Evolutionary conservation across 2,329 filamentous ascomycete genomes (phyloP), one percentile per base, ranked within the genome.

Genomic region (Alternaria arborescens): DNA sequence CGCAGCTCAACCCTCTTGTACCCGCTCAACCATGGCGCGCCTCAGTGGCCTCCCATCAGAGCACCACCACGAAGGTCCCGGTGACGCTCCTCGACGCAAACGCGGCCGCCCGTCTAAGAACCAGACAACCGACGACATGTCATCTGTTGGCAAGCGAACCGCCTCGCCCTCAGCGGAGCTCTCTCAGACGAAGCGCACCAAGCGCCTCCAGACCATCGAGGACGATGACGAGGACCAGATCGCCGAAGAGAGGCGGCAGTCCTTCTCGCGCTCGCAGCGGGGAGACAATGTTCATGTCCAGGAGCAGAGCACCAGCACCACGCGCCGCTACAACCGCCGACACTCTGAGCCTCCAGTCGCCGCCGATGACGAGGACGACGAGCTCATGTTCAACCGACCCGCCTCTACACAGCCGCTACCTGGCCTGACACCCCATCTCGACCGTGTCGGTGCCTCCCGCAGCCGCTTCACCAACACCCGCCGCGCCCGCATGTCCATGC

Each of bases 1-100:
- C 32, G 20, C 46, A 36, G 46, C 8, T 18, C 5, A 54, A 32
- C 60, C 20, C 24, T 24, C 14, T 24, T 24, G 8, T 12, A 52
- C 40, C 52, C 43, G 24, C 40, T 60, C 64, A 48, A 61, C 52
- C 62, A 78, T 78, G 75, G 76, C 75, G 61, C 74, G 74, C 44
- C 67, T 76, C 47, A 73, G 70, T 60, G 73, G 75, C 52, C 70
- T 76, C 8, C 71, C 74, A 44, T 75, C 75, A 36, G 74, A 77
- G 66, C 75, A 76, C 67, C 76, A 77, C 59, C 70, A 73, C 59
- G 68, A 74, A 50, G 75, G 75, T 28, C 75, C 75, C 22, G 75
- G 72, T 10, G 74, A 77, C 56, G 69, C 72, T 42, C 69, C 74
- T 8, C 73, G 72, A 48, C 75, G 75, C 58, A 71, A 71, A 54